Base-by-base conservation (phyloP, 306 rosid species). In the Luffa acutangula region DNA sequence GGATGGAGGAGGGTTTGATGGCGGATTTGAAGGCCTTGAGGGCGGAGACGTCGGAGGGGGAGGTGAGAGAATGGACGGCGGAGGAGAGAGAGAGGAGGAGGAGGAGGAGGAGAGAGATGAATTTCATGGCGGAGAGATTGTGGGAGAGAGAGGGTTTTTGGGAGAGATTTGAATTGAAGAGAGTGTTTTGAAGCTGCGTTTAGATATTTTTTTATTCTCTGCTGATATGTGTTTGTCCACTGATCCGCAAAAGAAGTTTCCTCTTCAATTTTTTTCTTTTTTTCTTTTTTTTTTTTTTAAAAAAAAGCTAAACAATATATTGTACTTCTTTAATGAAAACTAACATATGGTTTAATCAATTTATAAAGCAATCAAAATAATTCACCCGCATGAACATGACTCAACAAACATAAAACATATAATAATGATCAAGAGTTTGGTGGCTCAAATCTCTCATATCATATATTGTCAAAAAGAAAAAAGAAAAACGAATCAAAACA, bases 21-120 rank as follows among this genome's bases (percentile, higher is more conserved):
- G 98, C 84, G 80, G 91, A 84, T 84, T 90, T 91, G 89, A 95
- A 91, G 58, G 98, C 90, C 59, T 90, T 89, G 69, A 95, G 91
- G 15, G 96, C 96, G 39, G 89, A 78, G 48, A 90, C 79, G 43
- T 95, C 97, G 7, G 92, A 78, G 0, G 90, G 25, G 36, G 84
- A 82, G 73, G 98, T 95, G 48, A 83, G 86, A 49, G 88, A 49
- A 80, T 42, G 82, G 3, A 74, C 87, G 8, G 1, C 34, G 73
- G 60, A 42, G 57, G 6, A 53, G 79, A 58, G 41, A 31, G 48
- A 66, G 74, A 77, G 18, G 57, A 52, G 57, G 62, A 81, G 31
- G 57, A 80, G 21, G 33, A 49, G 54, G 67, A 79, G 51, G 78
- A 48, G 74, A 41, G 77, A 20, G 0, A 86, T 45, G 57, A 15